Evolutionary conservation across 164 flowering plant genomes (phyloP).

Genomic region (Chimonanthus salicifolius): DNA sequence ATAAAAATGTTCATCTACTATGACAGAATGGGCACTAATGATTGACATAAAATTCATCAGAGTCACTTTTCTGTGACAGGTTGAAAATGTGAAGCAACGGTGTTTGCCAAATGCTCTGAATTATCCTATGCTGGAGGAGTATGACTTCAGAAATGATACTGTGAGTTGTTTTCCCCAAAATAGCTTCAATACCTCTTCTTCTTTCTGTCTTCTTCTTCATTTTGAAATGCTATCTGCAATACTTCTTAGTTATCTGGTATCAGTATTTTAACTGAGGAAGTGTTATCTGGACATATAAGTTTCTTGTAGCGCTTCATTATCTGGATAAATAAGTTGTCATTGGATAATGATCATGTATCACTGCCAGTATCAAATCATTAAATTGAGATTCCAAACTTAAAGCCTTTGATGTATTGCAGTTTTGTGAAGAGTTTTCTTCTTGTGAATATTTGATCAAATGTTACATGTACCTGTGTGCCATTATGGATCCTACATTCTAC

Average conservation of each 20-base stretch:
- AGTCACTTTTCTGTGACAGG: slow-evolving; percentile 36
- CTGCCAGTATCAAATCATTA: not conserved
- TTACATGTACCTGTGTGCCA: no score
- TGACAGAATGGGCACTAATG: not conserved
- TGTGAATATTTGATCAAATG: no score
- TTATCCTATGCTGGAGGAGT: slow-evolving; percentile 98
- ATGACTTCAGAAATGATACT: slow-evolving; percentile 96
- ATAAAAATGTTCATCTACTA: no score
- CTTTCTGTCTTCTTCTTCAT: not conserved
- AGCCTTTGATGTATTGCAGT: not conserved
- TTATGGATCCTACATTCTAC: not conserved
- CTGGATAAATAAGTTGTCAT: not conserved
- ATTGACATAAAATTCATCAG: not conserved
- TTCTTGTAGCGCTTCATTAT: not conserved
- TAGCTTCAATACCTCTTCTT: not conserved
- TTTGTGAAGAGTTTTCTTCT: not conserved
- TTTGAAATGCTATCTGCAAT: no score
- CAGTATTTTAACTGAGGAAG: not conserved
- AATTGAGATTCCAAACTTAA: not conserved
- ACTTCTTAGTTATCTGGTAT: not conserved
- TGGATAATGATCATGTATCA: not conserved
- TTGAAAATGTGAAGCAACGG: slow-evolving; percentile 94
- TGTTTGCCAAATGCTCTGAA: slow-evolving; percentile 92
- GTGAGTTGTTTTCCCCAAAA: slow-evolving; percentile 39
- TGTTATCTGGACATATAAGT: not conserved